A percentile compares a stretch with the other conserved stretches of the same genome.
phyloP scores from a whole-genome alignment of 352 stramenopile species.

The Pythium phragmitis region DNA sequence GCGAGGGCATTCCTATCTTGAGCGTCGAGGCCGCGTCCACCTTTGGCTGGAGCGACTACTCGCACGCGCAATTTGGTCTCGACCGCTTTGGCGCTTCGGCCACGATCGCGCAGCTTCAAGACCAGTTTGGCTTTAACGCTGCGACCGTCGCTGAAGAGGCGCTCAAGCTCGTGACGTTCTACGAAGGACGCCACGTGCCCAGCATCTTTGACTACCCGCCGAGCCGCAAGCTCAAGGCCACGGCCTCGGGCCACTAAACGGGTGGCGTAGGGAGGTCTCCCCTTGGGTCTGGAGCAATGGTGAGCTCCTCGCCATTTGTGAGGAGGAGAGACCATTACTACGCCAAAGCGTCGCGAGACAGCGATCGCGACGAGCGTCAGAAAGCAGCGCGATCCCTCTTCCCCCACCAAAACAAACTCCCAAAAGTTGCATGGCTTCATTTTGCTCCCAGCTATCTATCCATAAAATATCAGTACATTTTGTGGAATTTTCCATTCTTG shows the following conservation, averaged over 20 bases:
- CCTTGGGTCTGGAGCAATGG: not conserved
- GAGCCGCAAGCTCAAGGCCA: constrained; percentile 59
- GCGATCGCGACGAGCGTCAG: constrained; percentile 11
- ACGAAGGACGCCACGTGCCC: constrained; percentile 65
- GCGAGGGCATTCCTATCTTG: constrained; percentile 93
- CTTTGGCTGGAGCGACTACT: constrained; percentile 96
- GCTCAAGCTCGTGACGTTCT: constrained; percentile 93
- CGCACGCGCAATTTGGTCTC: constrained; percentile 92
- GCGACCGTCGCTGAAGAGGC: constrained; percentile 93
- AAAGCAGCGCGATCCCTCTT: not conserved
- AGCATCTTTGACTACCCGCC: constrained; percentile 77
- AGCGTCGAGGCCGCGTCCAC: constrained; percentile 94
- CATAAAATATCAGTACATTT: constrained; percentile 8
- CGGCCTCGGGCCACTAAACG: constrained; percentile 46
- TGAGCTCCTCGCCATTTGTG: not conserved
- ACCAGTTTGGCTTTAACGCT: constrained; percentile 95
- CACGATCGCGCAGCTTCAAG: constrained; percentile 88
- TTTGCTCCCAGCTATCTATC: constrained; percentile 4
- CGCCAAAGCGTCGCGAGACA: constrained; percentile 12
- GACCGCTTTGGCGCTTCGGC: constrained; percentile 89
- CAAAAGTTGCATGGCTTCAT: constrained; percentile 15
- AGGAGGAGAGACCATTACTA: not conserved
- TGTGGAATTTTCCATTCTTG: constrained; percentile 1
- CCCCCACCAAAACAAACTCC: not conserved
- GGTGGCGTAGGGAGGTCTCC: not conserved